Evolutionary conservation across 345 rosid species (phyloP).

Genomic region (Murraya koenigii): DNA sequence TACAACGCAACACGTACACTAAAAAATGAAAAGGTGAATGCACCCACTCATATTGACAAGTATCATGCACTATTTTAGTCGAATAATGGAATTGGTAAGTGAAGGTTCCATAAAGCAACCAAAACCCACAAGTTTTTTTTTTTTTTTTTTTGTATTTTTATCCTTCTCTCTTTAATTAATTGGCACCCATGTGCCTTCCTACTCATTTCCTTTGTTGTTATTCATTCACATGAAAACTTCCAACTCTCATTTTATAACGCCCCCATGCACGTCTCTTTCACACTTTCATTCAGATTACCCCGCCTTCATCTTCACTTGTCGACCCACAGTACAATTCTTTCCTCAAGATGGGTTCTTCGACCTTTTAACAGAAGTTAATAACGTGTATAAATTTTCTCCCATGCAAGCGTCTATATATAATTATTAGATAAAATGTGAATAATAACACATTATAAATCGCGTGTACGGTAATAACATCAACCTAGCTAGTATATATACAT

Average conservation of each 20-base stretch:
- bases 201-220: conserved; percentile 12
- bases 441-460: background rate
- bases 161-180: no score
- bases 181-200: conserved; percentile 17
- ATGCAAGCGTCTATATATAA: background rate
- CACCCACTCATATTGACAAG: background rate
- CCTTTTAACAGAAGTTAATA: no score
- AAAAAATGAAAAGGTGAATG: background rate
- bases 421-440: no score
- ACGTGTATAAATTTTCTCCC: background rate
- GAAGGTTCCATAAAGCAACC: no score
- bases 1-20: background rate
- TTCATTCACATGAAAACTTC: background rate
- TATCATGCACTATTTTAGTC: background rate
- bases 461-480: background rate
- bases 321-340: background rate
- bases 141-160: no score
- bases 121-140: no score
- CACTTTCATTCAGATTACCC: no score
- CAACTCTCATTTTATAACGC: background rate
- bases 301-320: background rate
- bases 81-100: no score
- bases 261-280: background rate
- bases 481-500: no score
- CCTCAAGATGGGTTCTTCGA: background rate